phyloP scores from a whole-genome alignment of 805 yeast genomes.

The Lachancea waltii region DNA sequence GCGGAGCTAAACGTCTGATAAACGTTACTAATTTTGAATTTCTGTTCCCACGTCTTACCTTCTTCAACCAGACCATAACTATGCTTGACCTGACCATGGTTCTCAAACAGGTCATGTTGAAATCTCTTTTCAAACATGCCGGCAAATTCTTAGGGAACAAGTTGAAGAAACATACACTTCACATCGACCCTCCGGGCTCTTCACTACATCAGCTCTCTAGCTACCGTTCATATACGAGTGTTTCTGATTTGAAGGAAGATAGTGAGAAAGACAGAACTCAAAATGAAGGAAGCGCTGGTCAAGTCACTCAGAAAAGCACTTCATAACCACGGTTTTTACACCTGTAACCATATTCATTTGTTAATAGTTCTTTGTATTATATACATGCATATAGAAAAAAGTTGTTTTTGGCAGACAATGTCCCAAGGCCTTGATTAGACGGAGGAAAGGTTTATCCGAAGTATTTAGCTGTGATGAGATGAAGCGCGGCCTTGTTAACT shows the following conservation, averaged over 20 bases:
- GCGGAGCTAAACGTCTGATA: conserved; percentile 58
- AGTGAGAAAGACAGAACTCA: not conserved
- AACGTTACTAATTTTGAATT: conserved; percentile 72
- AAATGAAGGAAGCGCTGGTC: not conserved
- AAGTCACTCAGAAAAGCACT: no score
- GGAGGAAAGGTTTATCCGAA: no score
- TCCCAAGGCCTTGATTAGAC: no score
- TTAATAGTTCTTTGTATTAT: no score
- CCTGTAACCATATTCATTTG: no score
- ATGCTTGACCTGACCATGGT: conserved; percentile 57
- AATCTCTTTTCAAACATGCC: conserved; percentile 53
- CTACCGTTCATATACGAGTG: conserved; percentile 14
- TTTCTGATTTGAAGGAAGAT: conserved; percentile 10
- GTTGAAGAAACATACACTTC: conserved; percentile 33
- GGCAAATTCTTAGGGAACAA: conserved; percentile 80
- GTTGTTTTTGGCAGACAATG: no score
- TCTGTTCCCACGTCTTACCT: conserved; percentile 53
- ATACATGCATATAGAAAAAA: no score
- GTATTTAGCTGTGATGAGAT: no score
- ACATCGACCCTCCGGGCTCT: conserved; percentile 1
- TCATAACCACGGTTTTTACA: no score
- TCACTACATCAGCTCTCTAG: conserved; percentile 12
- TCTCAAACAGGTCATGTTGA: conserved; percentile 57
- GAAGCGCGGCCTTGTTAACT: no score
- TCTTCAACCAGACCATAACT: conserved; percentile 64